These are phyloP conservation scores for Suillus decipiens DNA, from an alignment of 768 basidiomycete genomes.

Conservation along the genomic window DNA sequence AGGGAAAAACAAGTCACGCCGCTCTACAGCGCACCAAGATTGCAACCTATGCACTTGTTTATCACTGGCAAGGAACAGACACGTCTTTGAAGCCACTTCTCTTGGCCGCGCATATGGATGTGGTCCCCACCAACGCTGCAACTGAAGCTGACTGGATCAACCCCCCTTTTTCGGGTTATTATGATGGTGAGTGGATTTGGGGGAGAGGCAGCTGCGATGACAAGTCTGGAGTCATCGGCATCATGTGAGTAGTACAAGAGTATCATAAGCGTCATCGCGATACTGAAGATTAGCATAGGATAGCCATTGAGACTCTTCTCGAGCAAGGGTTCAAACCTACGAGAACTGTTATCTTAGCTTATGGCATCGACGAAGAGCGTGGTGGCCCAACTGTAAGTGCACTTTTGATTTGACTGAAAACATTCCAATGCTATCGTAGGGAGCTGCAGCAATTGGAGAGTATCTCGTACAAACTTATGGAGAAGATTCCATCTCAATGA, in stretches of 20 bases:
- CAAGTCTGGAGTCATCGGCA: conserved; percentile 39
- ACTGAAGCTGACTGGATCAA: conserved; percentile 48
- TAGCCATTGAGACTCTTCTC: conserved; percentile 28
- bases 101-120: conserved; percentile 50
- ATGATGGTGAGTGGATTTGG: conserved; percentile 47
- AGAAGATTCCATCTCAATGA: conserved; percentile 48
- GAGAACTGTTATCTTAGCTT: conserved; percentile 35
- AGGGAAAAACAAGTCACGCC: conserved; percentile 38
- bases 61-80: conserved; percentile 58
- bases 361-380: conserved; percentile 49
- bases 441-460: conserved; percentile 41
- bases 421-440: conserved; percentile 27
- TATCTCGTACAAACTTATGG: conserved; percentile 48
- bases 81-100: conserved; percentile 54
- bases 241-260: conserved; percentile 29
- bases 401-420: neutral
- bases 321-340: conserved; percentile 31
- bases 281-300: conserved; percentile 20
- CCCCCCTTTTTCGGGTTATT: conserved; percentile 52
- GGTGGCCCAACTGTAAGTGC: conserved; percentile 38
- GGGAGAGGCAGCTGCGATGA: conserved; percentile 49
- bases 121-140: conserved; percentile 50
- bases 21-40: conserved; percentile 53
- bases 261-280: neutral
- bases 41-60: conserved; percentile 63